A percentile compares a stretch with the other conserved stretches of the same genome.
Evolutionary conservation across 257 asterid species (phyloP).

Genomic region (Nicotiana knightiana): DNA sequence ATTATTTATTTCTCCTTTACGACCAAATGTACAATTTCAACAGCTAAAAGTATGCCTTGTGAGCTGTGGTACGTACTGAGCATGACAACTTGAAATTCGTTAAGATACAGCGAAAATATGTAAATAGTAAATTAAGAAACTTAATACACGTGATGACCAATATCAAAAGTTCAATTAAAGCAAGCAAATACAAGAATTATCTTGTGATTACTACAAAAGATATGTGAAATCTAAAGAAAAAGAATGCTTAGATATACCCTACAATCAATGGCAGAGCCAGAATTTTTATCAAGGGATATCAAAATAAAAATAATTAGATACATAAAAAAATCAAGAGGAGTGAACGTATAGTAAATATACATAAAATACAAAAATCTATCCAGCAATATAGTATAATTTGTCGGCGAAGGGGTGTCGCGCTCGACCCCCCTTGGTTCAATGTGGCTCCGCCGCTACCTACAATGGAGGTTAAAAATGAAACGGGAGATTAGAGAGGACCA

Average conservation of each 20-base stretch:
- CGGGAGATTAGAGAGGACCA: conserved; percentile 40
- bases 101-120: background rate
- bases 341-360: no score
- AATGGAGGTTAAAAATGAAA: background rate
- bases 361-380: no score
- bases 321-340: no score
- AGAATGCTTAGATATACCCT: background rate
- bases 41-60: conserved; percentile 4
- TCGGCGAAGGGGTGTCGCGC: no score
- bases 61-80: background rate
- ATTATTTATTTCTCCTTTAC: background rate
- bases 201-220: background rate
- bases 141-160: conserved; percentile 6
- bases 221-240: background rate
- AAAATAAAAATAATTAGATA: no score
- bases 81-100: background rate
- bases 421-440: no score
- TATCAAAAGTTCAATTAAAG: background rate
- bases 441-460: background rate
- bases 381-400: no score
- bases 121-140: background rate
- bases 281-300: no score
- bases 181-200: background rate
- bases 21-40: background rate
- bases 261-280: background rate